phyloP scores from a whole-genome alignment of 768 basidiomycete genomes.

The Mycena pura region DNA sequence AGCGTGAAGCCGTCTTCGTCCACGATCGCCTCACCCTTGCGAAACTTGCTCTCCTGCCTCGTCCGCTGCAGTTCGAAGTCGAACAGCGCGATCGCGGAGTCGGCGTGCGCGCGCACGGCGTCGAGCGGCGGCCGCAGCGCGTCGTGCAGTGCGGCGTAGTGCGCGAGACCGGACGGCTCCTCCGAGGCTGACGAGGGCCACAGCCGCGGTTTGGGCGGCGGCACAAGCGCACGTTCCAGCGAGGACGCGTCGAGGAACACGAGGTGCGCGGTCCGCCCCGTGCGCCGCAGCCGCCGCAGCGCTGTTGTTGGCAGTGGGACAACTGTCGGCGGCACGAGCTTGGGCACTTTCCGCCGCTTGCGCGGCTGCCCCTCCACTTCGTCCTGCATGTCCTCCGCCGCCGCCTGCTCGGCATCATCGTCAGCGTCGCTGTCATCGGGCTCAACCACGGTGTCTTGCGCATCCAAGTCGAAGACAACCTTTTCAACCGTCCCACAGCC shows the following conservation, averaged over 20 bases:
- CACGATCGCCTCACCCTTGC: constrained; percentile 86
- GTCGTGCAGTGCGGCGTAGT: constrained; percentile 70
- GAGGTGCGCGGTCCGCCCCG: constrained; percentile 78
- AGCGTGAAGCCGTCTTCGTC: constrained; percentile 96
- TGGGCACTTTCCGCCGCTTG: constrained; percentile 49
- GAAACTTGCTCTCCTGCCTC: constrained; percentile 69
- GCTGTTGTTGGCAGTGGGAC: constrained; percentile 62
- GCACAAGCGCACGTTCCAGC: constrained; percentile 65
- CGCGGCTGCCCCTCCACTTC: constrained; percentile 35
- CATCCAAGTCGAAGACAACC: constrained; percentile 67
- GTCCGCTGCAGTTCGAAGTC: constrained; percentile 73
- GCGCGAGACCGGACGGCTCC: constrained; percentile 71
- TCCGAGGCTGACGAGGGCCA: constrained; percentile 69
- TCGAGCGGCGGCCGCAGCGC: constrained; percentile 80
- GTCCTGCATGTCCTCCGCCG: constrained; percentile 37
- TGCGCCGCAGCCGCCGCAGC: constrained; percentile 63
- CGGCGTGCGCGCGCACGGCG: constrained; percentile 77
- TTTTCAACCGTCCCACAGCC: constrained; percentile 78
- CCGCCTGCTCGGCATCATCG: constrained; percentile 45
- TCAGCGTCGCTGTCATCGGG: constrained; percentile 50
- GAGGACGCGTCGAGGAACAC: constrained; percentile 74
- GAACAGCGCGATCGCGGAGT: constrained; percentile 76
- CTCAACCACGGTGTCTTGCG: constrained; percentile 47
- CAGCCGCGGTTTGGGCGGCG: constrained; percentile 58
- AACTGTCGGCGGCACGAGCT: constrained; percentile 53